Evolutionary conservation across 1,284 basidiomycete species (phyloP), one percentile per base, ranked within the genome.

Genomic region (Anthracocystis panici-leucophaei): DNA sequence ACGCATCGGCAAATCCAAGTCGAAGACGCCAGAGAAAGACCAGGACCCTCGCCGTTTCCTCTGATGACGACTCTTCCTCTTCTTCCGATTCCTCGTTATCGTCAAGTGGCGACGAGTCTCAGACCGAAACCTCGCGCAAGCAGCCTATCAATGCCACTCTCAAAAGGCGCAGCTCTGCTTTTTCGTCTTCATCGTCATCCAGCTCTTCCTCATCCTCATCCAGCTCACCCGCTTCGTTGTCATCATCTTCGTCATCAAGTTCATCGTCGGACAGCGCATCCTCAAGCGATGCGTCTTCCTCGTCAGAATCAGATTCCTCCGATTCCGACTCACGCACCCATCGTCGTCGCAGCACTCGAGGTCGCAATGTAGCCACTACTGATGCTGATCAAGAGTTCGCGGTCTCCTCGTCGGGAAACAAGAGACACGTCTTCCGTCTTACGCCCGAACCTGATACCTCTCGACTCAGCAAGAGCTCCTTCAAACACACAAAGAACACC

Each of bases 1-100:
- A 29, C 10, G 57, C 57, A 5, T 29, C 64, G 11, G 54, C 58
- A 1, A 55, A 51, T 8, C 65, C 60, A 29, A 53, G 62, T 23
- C 57, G 68, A 12, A 65, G 55, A 52, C 57, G 74, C 9, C 68
- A 71, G 33, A 57, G 74, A 12, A 76, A 76, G 55, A 63, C 74
- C 7, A 56, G 74, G 31, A 76, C 74, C 5, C 59, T 70, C 16
- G 65, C 68, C 16, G 65, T 65, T 3, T 71, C 67, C 29, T 71
- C 68, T 0, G 67, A 65, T 21, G 55, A 58, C 52, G 65, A 71
- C 33, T 64, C 66, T 27, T 75, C 73, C 16, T 71, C 73, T n/a
- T 57, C 58, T n/a, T 62, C 67, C 1, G 56, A 53, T 4, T 59
- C 55, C 23, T 65, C 64, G 9, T 72, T 63, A 20, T 65, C 60